These are phyloP conservation scores for Myochromella boudieri DNA, from an alignment of 768 basidiomycete species.

Conservation along the genomic window DNA sequence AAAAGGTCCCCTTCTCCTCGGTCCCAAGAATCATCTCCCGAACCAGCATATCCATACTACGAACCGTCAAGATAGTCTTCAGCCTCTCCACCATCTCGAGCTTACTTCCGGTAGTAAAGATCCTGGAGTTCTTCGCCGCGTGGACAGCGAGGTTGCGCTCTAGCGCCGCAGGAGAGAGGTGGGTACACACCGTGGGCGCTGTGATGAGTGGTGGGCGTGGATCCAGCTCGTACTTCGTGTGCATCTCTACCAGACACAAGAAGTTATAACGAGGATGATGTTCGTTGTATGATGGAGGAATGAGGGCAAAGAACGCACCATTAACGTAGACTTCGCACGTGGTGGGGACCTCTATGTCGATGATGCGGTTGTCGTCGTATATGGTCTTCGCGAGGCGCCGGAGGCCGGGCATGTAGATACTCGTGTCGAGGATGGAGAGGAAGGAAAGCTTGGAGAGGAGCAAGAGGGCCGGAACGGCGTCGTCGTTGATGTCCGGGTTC, in stretches of 20 bases:
- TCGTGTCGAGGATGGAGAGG: slow-evolving; percentile 54
- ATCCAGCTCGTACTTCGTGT: slow-evolving; percentile 46
- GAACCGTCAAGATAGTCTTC: slow-evolving; percentile 39
- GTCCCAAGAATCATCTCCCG: slow-evolving; percentile 38
- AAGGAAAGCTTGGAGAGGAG: slow-evolving; percentile 45
- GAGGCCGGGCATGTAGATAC: slow-evolving; percentile 57
- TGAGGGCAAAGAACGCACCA: slow-evolving; percentile 32
- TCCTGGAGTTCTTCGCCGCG: slow-evolving; percentile 41
- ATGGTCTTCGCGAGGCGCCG: slow-evolving; percentile 45
- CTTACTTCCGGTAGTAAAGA: slow-evolving; percentile 46
- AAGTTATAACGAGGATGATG: not conserved
- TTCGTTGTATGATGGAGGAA: slow-evolving; percentile 1
- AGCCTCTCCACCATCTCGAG: slow-evolving; percentile 51
- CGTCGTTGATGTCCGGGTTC: slow-evolving; percentile 56
- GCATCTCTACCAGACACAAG: slow-evolving; percentile 36
- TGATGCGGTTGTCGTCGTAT: slow-evolving; percentile 32
- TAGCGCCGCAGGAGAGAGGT: slow-evolving; percentile 47
- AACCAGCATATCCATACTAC: slow-evolving; percentile 52
- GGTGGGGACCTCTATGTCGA: slow-evolving; percentile 55
- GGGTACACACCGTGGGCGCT: slow-evolving; percentile 36
- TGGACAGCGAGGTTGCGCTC: slow-evolving; percentile 60
- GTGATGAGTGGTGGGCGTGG: slow-evolving; percentile 50
- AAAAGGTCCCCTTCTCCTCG: no score
- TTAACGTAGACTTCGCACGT: slow-evolving; percentile 54
- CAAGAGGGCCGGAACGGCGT: slow-evolving; percentile 54